Conservation (phyloP, 2,329 filamentous ascomycete genomes). For the Penicillium palitans region DNA sequence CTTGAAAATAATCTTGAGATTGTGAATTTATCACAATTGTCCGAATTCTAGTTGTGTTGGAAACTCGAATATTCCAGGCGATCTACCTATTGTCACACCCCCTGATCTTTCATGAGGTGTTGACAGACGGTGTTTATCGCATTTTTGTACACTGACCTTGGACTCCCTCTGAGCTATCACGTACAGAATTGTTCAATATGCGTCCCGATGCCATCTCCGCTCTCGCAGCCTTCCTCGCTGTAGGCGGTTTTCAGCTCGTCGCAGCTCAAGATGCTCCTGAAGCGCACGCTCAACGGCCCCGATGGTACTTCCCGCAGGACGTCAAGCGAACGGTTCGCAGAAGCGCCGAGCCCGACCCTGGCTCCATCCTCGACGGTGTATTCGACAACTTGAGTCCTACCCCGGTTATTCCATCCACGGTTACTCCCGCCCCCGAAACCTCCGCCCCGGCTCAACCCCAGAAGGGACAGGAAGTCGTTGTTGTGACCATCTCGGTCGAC, state of each 20-base stretch:
- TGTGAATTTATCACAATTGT: slow-evolving; percentile 1
- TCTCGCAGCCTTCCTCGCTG: slow-evolving; percentile 35
- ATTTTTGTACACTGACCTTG: slow-evolving; percentile 20
- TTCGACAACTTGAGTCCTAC: slow-evolving; percentile 4
- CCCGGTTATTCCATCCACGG: background rate
- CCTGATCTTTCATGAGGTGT: slow-evolving; percentile 16
- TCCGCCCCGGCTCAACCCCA: background rate
- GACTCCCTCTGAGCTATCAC: slow-evolving; percentile 7
- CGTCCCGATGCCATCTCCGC: slow-evolving; percentile 31
- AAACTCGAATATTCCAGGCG: background rate
- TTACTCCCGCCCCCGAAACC: slow-evolving; percentile 1
- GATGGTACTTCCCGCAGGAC: slow-evolving; percentile 38
- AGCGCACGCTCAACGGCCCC: slow-evolving; percentile 34
- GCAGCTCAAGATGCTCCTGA: slow-evolving; percentile 30
- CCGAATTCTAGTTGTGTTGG: slow-evolving; percentile 2
- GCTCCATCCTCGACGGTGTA: background rate
- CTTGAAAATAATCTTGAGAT: background rate
- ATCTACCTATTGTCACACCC: background rate
- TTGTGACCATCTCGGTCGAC: slow-evolving; percentile 22
- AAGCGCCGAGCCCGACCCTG: background rate
- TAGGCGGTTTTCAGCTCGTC: slow-evolving; percentile 37
- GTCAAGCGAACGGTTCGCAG: slow-evolving; percentile 30
- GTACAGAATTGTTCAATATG: slow-evolving; percentile 29
- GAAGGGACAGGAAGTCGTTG: slow-evolving; percentile 21
- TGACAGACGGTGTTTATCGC: slow-evolving; percentile 19